phyloP scores from a whole-genome alignment of 345 rosid species.

The Reutealis trisperma region DNA sequence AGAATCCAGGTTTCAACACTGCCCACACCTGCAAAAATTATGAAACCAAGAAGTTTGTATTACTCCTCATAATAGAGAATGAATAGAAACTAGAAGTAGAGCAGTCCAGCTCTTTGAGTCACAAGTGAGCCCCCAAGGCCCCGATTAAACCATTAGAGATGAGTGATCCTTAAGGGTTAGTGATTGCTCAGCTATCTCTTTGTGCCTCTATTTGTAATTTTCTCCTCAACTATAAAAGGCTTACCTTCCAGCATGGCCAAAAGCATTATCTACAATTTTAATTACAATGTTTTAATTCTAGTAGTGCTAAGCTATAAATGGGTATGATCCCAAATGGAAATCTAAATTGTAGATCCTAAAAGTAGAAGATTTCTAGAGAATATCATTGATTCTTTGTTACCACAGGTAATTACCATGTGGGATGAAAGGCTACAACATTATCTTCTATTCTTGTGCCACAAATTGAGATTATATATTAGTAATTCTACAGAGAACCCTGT shows the following conservation, averaged over 20 bases:
- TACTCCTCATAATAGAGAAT: neutral
- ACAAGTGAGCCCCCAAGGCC: neutral
- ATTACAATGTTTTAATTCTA: neutral
- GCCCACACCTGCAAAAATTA: constrained; percentile 83
- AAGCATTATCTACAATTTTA: neutral
- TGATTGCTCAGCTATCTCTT: constrained; percentile 6
- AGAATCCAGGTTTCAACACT: constrained; percentile 93
- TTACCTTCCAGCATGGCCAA: neutral
- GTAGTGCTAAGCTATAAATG: neutral
- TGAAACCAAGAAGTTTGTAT: neutral
- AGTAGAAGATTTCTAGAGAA: neutral
- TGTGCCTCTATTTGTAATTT: neutral
- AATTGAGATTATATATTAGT: neutral
- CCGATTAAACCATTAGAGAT: neutral
- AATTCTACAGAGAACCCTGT: neutral
- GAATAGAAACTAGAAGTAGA: neutral
- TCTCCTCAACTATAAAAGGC: neutral
- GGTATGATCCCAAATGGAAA: neutral
- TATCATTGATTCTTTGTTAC: neutral
- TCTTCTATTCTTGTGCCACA: neutral
- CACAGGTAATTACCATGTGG: too few species aligned
- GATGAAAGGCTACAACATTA: neutral
- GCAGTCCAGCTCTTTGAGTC: neutral
- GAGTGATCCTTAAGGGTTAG: neutral
- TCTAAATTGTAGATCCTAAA: neutral